A percentile compares a stretch with the other conserved stretches of the same genome.
phyloP scores from a whole-genome alignment of 495 filamentous ascomycete genomes.

The Lophiostoma macrostomum region DNA sequence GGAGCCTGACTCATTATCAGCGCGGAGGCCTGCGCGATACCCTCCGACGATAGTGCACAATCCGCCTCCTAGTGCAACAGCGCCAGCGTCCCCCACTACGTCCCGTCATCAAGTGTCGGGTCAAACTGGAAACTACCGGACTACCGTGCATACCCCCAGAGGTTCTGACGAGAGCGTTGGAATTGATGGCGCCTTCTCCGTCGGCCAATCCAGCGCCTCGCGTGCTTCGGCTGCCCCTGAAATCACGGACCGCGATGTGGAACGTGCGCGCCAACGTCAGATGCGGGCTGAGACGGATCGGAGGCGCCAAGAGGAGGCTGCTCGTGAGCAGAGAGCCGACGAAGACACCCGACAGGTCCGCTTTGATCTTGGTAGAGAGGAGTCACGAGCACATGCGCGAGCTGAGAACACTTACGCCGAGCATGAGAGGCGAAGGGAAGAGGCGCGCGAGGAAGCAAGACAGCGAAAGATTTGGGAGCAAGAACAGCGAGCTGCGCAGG shows the following conservation, averaged over 20 bases:
- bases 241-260: constrained; percentile 18
- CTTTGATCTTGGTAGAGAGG: constrained; percentile 19
- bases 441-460: constrained; percentile 21
- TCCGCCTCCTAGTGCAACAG: neutral
- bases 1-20: constrained; percentile 22
- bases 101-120: too few species aligned
- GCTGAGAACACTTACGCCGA: constrained; percentile 17
- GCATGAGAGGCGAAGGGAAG: constrained; percentile 24
- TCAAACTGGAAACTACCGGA: constrained; percentile 12
- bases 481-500: neutral
- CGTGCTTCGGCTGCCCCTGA: constrained; percentile 19
- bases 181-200: constrained; percentile 9
- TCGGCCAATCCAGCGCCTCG: constrained; percentile 11
- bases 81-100: constrained; percentile 7
- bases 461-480: constrained; percentile 5
- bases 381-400: constrained; percentile 10
- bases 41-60: constrained; percentile 29
- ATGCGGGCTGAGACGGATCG: constrained; percentile 4
- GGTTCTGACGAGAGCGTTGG: constrained; percentile 1
- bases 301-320: constrained; percentile 22
- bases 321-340: neutral
- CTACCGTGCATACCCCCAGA: constrained; percentile 1
- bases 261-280: constrained; percentile 12
- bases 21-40: constrained; percentile 10
- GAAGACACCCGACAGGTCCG: constrained; percentile 20